Conservation (phyloP, 495 filamentous ascomycete species). For the Neurospora africana region DNA sequence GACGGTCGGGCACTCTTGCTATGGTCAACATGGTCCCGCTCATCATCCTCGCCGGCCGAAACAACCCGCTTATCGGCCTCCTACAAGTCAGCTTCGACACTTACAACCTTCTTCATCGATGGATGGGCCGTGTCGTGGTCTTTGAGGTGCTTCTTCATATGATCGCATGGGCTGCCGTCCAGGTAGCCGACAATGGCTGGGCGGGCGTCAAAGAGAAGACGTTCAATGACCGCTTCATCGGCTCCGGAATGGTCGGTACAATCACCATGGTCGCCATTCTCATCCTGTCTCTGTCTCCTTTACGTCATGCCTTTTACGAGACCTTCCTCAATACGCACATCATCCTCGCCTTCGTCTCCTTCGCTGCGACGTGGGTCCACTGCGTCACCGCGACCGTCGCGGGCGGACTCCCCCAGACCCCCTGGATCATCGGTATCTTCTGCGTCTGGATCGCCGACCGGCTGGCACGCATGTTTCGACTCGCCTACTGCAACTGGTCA, state of each 20-base stretch:
- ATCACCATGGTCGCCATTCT: slow-evolving; percentile 48
- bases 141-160: slow-evolving; percentile 70
- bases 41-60: slow-evolving; percentile 78
- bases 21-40: slow-evolving; percentile 87
- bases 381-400: slow-evolving; percentile 30
- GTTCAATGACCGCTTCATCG: slow-evolving; percentile 44
- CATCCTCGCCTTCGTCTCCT: slow-evolving; percentile 48
- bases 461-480: slow-evolving; percentile 50
- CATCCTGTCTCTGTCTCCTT: slow-evolving; percentile 54
- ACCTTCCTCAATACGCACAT: slow-evolving; percentile 83
- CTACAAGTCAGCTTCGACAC: slow-evolving; percentile 90
- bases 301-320: slow-evolving; percentile 94
- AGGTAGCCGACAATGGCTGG: slow-evolving; percentile 59
- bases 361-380: slow-evolving; percentile 64
- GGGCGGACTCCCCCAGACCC: slow-evolving; percentile 49
- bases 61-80: slow-evolving; percentile 80
- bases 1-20: slow-evolving; percentile 73
- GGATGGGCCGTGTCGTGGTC: slow-evolving; percentile 82
- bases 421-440: slow-evolving; percentile 58
- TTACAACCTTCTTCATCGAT: slow-evolving; percentile 89
- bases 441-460: slow-evolving; percentile 72
- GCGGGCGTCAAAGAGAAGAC: slow-evolving; percentile 39
- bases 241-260: slow-evolving; percentile 40
- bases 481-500: slow-evolving; percentile 61
- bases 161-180: slow-evolving; percentile 59